Evolutionary conservation across 306 rosid species (phyloP).

Genomic region (Fragaria ananassa): DNA sequence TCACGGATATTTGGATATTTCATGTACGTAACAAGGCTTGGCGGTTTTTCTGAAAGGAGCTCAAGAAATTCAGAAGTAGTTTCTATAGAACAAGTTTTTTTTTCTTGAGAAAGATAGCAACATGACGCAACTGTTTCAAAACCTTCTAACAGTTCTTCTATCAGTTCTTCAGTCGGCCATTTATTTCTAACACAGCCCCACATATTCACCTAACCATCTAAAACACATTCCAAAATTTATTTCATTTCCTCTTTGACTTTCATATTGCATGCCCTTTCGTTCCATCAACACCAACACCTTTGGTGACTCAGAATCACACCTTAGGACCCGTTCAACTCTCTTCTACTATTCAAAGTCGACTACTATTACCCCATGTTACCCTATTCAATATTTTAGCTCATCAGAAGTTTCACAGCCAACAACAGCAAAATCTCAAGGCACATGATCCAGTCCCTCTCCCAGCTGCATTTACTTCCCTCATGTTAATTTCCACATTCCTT

Average conservation of each 20-base stretch:
- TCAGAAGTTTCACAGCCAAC: constrained; percentile 24
- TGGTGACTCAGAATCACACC: constrained; percentile 30
- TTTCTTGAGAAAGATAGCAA: constrained; percentile 23
- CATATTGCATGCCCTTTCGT: constrained; percentile 5
- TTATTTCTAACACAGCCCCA: constrained; percentile 44
- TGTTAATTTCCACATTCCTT: constrained; percentile 31
- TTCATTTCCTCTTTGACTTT: neutral
- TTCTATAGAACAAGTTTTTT: neutral
- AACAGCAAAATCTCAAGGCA: constrained; percentile 43
- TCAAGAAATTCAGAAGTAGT: neutral
- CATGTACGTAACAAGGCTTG: neutral
- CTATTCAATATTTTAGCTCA: constrained; percentile 32
- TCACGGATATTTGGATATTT: too few relatives aligned
- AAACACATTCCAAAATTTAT: constrained; percentile 20
- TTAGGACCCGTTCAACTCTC: constrained; percentile 37
- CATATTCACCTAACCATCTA: constrained; percentile 50
- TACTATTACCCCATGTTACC: constrained; percentile 34
- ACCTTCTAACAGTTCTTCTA: constrained; percentile 15
- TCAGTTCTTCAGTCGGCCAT: constrained; percentile 40
- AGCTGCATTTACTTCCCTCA: constrained; percentile 39
- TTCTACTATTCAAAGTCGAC: constrained; percentile 3
- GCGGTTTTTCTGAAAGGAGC: neutral
- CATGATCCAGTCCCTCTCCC: constrained; percentile 33
- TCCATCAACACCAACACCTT: constrained; percentile 4
- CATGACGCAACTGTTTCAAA: constrained; percentile 22